Evolutionary conservation across 371 early-diverging fungal genomes (phyloP).

Genomic region (Syncephalis plumigaleata): DNA sequence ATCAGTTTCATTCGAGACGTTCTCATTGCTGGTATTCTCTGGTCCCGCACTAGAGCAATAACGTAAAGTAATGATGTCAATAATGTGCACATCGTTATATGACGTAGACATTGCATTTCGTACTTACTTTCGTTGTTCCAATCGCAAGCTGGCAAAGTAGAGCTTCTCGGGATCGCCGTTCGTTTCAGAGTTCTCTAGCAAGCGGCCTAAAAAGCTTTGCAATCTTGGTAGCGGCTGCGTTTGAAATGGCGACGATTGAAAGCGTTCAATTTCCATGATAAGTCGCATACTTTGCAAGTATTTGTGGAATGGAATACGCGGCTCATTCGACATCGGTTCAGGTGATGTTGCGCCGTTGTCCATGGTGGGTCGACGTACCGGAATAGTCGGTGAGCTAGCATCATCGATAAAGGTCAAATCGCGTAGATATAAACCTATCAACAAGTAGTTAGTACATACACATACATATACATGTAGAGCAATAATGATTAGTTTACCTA

Average conservation of each 20-base stretch:
- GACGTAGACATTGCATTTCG: too few species aligned
- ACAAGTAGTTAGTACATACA: too few species aligned
- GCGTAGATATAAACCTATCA: slow-evolving; percentile 41
- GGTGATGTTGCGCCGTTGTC: slow-evolving; percentile 8
- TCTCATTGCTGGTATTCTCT: too few species aligned
- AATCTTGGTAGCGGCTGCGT: slow-evolving; percentile 5
- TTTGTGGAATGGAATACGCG: slow-evolving; percentile 64
- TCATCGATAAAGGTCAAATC: slow-evolving; percentile 75
- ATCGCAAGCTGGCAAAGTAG: neutral
- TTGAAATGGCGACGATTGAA: slow-evolving; percentile 47
- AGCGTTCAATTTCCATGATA: slow-evolving; percentile 59
- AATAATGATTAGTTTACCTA: too few species aligned
- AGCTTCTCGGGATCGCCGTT: neutral
- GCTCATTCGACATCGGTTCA: too few species aligned
- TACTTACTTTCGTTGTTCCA: neutral
- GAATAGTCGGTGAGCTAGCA: slow-evolving; percentile 27
- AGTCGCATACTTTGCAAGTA: slow-evolving; percentile 40
- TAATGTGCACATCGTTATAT: too few species aligned
- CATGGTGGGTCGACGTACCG: neutral
- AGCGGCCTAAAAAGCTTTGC: neutral
- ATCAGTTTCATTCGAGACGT: too few species aligned
- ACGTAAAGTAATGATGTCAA: too few species aligned
- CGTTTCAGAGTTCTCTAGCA: neutral
- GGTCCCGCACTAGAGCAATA: too few species aligned
- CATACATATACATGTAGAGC: too few species aligned